Conservation (phyloP, 1,284 basidiomycete genomes). For the Trichosporon faecale region DNA sequence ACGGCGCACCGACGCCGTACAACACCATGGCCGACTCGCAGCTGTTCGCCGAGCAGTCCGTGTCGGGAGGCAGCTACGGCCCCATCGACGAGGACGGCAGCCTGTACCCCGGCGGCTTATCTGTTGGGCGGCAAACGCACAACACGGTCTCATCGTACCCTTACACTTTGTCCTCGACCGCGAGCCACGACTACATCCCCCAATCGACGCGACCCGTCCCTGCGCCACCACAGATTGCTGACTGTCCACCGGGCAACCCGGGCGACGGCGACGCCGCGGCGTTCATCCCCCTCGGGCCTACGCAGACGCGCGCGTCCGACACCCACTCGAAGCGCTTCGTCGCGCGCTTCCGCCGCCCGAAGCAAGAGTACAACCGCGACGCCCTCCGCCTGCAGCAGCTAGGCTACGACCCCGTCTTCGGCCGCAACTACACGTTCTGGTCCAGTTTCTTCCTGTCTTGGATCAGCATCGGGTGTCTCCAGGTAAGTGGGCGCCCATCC, state of each 20-base stretch:
- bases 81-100: conserved; percentile 8
- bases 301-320: conserved; percentile 12
- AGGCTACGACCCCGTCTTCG: conserved; percentile 50
- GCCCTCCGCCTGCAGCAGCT: conserved; percentile 44
- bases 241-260: not conserved
- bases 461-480: conserved; percentile 46
- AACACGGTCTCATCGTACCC: conserved; percentile 9
- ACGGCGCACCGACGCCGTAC: conserved; percentile 35
- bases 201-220: conserved; percentile 38
- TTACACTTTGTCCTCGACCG: conserved; percentile 9
- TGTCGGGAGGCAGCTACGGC: conserved; percentile 9
- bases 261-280: not conserved
- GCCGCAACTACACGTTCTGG: conserved; percentile 52
- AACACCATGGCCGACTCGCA: conserved; percentile 31
- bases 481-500: conserved; percentile 31
- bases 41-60: conserved; percentile 5
- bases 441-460: conserved; percentile 46
- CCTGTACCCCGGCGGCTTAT: not conserved
- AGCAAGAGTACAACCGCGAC: conserved; percentile 40
- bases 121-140: conserved; percentile 3
- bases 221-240: conserved; percentile 27
- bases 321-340: not conserved
- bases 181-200: conserved; percentile 28
- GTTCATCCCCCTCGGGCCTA: conserved; percentile 8
- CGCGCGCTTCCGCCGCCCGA: conserved; percentile 10